phyloP scores from a whole-genome alignment of 148 eudicot species.

The Cornus controversa region DNA sequence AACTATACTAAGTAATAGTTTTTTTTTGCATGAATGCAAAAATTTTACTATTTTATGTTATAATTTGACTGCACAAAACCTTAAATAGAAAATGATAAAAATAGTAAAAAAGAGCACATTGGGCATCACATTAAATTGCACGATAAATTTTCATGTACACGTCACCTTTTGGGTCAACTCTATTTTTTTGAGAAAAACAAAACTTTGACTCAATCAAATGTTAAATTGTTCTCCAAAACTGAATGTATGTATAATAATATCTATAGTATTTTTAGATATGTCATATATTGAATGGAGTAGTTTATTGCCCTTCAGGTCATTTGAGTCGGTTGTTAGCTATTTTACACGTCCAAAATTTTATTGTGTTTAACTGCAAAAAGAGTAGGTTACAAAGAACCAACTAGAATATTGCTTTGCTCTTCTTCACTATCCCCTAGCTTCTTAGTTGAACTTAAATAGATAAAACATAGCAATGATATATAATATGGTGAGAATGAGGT shows the following conservation, averaged over 20 bases:
- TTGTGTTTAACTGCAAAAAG: conserved; percentile 19
- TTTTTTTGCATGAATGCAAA: no score
- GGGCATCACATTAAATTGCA: no score
- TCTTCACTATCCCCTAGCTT: conserved; percentile 11
- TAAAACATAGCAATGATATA: conserved; percentile 27
- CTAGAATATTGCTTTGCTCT: background rate
- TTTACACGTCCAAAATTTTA: conserved; percentile 20
- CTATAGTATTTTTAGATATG: background rate
- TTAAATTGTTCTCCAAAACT: no score
- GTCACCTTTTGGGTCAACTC: no score
- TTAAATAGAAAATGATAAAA: no score
- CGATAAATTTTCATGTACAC: no score
- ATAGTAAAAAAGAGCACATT: no score
- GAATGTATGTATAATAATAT: background rate
- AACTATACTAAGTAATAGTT: no score
- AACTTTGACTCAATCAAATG: no score
- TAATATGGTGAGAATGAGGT: conserved; percentile 16
- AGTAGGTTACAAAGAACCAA: conserved; percentile 2
- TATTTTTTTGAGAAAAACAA: no score
- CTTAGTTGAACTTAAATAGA: conserved; percentile 23
- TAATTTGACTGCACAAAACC: no score
- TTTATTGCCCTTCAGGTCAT: conserved; percentile 15
- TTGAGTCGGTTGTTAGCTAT: conserved; percentile 18
- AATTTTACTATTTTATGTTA: no score
- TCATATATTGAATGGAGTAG: conserved; percentile 1